phyloP scores from a whole-genome alignment of 768 basidiomycete genomes.

The Royoungia palumana region DNA sequence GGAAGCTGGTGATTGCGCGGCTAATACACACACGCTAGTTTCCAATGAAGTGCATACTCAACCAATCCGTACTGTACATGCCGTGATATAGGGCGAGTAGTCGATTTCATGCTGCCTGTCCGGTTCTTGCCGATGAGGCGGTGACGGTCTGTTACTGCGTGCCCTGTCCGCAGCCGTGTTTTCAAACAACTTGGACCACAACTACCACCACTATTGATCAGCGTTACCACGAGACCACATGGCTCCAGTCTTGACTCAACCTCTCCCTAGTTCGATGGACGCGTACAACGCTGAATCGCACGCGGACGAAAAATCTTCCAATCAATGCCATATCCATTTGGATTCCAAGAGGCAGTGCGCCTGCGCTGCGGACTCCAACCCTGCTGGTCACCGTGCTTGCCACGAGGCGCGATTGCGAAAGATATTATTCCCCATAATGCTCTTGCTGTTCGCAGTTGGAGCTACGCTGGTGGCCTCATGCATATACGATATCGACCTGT shows the following conservation, averaged over 20 bases:
- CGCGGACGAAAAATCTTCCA: conserved; percentile 15
- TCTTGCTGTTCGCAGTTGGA: conserved; percentile 31
- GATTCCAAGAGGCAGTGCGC: conserved; percentile 16
- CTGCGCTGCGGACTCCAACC: conserved; percentile 17
- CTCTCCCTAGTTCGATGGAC: conserved; percentile 23
- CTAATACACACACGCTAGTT: too few species aligned
- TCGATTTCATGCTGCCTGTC: too few species aligned
- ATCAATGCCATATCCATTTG: conserved; percentile 26
- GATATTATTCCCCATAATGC: conserved; percentile 35
- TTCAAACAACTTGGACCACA: too few species aligned
- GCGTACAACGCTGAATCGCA: conserved; percentile 5
- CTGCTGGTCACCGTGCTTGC: conserved; percentile 29
- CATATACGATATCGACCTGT: conserved; percentile 23
- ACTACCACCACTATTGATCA: conserved; percentile 9
- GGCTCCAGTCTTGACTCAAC: conserved; percentile 29
- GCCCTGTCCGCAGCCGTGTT: too few species aligned
- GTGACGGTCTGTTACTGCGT: too few species aligned
- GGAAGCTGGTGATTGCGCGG: too few species aligned
- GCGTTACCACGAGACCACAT: conserved; percentile 19
- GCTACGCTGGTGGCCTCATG: conserved; percentile 34
- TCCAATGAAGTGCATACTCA: too few species aligned
- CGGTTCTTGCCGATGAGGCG: too few species aligned
- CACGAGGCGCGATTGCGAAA: conserved; percentile 31
- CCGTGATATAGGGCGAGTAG: too few species aligned
- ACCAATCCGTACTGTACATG: too few species aligned